Evolutionary conservation across 2,329 filamentous ascomycete genomes (phyloP), one percentile per base, ranked within the genome.

Genomic region (Ophiostoma tasmaniense): DNA sequence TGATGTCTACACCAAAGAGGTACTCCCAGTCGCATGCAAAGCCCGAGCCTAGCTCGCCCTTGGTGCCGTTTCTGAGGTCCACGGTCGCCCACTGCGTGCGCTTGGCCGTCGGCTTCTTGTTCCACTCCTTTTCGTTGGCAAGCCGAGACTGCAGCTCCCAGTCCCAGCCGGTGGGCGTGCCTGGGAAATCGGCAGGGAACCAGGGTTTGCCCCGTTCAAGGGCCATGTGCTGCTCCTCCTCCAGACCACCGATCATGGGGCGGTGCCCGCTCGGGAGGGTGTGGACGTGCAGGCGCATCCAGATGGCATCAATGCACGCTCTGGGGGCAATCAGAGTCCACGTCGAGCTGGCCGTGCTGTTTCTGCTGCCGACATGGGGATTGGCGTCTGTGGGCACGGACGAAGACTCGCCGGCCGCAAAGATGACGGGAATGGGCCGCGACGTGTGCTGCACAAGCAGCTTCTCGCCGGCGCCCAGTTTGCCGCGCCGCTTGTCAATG

Each of bases 251-350:
- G 73, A 96, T 92, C 30, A 89, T 84, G 1, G 92, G 90, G 6
- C 68, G 71, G 70, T 92, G 96, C 0, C 88, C 90, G 0, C 88
- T 90, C 0, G 11, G 22, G 35, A 96, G 82, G 0, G 92, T 91
- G 70, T 89, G 92, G 75, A 92, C 92, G 79, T 96, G 89, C 17
- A 98, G 79, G 64, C 87, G 88, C 74, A 94, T 90, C 95, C 95
- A 99, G 39, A 97, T 82, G 0, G 92, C 87, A 45, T 87, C 82
- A 45, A 98, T 90, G 74, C 91, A 97, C 76, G 91, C 93, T 92
- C 94, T 97, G 0, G 95, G 95, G 2, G 95, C 84, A 30, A 98
- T 82, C 1, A 98, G 77, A 0, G 89, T 95, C 92, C 93, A 98
- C 6, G 68, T 68, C 1, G 68, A 30, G 37, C 68, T 70, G 20